Base-by-base conservation (phyloP, 257 asterid genomes). In the Solanum chaucha region DNA sequence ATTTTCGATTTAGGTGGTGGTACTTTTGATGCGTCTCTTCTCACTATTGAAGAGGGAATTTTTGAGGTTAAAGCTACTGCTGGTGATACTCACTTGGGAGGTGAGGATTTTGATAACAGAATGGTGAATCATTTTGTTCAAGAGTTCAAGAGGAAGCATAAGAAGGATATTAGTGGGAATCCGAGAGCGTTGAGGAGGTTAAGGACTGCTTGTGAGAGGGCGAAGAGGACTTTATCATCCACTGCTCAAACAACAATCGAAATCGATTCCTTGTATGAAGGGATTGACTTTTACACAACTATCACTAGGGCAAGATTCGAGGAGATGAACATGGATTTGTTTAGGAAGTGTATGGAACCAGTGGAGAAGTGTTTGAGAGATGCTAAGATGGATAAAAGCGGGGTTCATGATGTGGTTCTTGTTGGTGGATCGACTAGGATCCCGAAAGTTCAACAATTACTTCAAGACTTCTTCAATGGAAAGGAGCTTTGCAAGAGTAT, bases 401-500 rank as follows among this genome's bases (percentile, higher is more conserved):
- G 58, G 0, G 87, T 89, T 5, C 84, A 89, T 74, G 91, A 89
- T 44, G 91, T 85, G 77, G 91, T 89, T 6, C 90, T 89, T 51
- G 91, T 89, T 13, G 91, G 91, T 20, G 91, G 91, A 34, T 89
- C 91, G 0, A 89, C 90, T 19, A 61, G 90, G 84, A 89, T 89
- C 3, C 91, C 90, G 0, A 89, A 89, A 67, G 87, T 89, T 26
- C 91, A 87, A 19, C 90, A 89, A 61, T 73, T 93, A 8, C 58
- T 94, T 83, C 95, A 93, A 22, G 96, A 94, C 38, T 90, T 94
- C 78, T 94, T 94, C 87, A 94, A 94, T 6, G 94, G 97, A 0
- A 94, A 94, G 82, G 94, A 94, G 85, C 94, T 94, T 2, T 94
- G 93, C 88, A 94, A 94, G 92, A 94, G 95, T 38, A 94, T 94